These are phyloP conservation scores for Aureobasidium musti DNA, from an alignment of 2,329 filamentous ascomycete species.

Conservation along the genomic window DNA sequence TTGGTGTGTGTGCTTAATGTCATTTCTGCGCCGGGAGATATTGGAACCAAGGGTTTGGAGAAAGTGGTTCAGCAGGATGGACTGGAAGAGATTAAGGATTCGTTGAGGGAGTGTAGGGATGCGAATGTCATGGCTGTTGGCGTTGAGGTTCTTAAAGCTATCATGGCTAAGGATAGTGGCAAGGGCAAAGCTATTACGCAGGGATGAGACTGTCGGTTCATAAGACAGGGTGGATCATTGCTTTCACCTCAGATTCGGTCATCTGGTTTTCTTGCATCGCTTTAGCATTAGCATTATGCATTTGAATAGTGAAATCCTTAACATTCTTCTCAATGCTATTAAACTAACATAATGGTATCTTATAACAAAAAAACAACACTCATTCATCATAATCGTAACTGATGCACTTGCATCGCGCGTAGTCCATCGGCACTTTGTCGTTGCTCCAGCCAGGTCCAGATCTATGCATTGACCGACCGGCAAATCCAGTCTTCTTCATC, in stretches of 20 bases:
- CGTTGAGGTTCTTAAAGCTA: constrained; percentile 68
- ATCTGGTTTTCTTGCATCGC: neutral
- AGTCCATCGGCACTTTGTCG: neutral
- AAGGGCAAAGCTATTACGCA: constrained; percentile 1
- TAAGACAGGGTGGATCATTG: too few relatives aligned
- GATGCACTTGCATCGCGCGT: neutral
- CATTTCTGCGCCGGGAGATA: constrained; percentile 64
- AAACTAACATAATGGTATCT: neutral
- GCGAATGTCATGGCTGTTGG: constrained; percentile 70
- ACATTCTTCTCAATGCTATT: neutral
- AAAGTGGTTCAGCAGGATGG: constrained; percentile 56
- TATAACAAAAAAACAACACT: neutral
- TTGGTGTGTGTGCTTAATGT: constrained; percentile 68
- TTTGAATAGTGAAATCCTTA: neutral
- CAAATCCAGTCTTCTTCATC: neutral
- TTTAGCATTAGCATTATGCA: neutral
- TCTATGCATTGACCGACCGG: neutral
- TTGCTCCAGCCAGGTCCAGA: neutral
- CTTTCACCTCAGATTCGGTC: too few relatives aligned
- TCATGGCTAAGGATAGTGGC: neutral
- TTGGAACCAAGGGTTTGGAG: constrained; percentile 61
- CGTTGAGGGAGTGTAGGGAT: constrained; percentile 67
- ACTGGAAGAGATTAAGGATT: constrained; percentile 67
- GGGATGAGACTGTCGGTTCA: neutral
- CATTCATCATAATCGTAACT: neutral